Base-by-base conservation (phyloP, 2,329 filamentous ascomycete species). In the Hypoxylon sp. region DNA sequence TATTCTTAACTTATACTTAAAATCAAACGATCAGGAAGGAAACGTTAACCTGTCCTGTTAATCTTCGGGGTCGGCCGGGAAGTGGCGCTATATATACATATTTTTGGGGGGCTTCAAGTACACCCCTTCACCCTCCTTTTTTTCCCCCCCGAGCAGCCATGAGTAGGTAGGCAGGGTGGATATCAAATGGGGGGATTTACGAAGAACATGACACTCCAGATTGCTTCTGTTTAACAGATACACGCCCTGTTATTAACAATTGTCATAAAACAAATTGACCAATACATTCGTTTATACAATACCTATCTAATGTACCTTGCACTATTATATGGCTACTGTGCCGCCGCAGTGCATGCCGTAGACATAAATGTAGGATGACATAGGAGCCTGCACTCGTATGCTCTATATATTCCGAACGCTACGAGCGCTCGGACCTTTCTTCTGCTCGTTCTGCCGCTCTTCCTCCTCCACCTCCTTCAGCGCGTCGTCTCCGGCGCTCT, bases 401-500 rank as follows among this genome's bases (percentile, higher is more conserved):
- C 24, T 26, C 16, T 42, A 52, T 20, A 1, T 46, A 48, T 9
- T 20, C n/a, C n/a, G n/a, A n/a, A n/a, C n/a, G 26, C 11, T 60
- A 48, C 16, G 8, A n/a, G 42, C 45, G 30, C 51, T 33, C 12
- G 42, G 20, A 3, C 26, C 30, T 24, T 64, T 53, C 38, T 36
- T 81, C 64, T 86, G 82, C 11, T 84, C 61, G 38, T 67, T 64
- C 33, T 58, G 22, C 28, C 74, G 70, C 24, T 73, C 72, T 22
- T 73, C 72, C 52, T 74, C 73, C 56, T 67, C 68, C 51, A 65
- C 72, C 3, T 60, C 55, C 46, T 38, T 26, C 1, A 68, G 30
- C 7, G 58, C 67, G 0, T 59, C 67, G 4, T 49, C 42, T 14
- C 69, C 71, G 8, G 38, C 33, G 16, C 52, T 26, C 52, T 70